Conservation (phyloP, 305 asterid genomes). For the Plantago lanceolata region DNA sequence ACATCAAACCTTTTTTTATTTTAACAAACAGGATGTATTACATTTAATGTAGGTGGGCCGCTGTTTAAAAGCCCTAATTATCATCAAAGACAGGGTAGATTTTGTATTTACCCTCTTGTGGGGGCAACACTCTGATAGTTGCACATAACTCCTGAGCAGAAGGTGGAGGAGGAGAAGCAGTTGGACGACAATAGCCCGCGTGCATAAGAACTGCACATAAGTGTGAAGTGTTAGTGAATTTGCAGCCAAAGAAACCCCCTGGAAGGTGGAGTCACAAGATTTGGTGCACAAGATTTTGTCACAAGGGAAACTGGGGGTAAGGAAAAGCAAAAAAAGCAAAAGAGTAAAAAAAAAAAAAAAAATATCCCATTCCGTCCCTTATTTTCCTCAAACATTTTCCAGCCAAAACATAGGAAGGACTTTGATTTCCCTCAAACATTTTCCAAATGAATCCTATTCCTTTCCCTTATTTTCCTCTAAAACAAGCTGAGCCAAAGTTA, state of each 20-base stretch:
- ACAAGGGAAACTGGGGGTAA: too few relatives aligned
- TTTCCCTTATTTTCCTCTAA: not conserved
- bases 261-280: too few relatives aligned
- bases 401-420: too few relatives aligned
- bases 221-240: conserved; percentile 31
- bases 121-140: conserved; percentile 85
- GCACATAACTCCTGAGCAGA: conserved; percentile 82
- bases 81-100: conserved; percentile 19
- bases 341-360: too few relatives aligned
- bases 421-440: too few relatives aligned
- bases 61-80: conserved; percentile 16
- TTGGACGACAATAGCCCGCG: conserved; percentile 89
- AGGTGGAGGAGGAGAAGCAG: conserved; percentile 90
- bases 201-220: conserved; percentile 87
- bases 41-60: not conserved
- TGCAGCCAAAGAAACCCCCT: conserved; percentile 12
- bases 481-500: not conserved
- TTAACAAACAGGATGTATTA: not conserved
- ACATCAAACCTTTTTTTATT: not conserved
- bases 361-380: too few relatives aligned
- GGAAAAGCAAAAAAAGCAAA: too few relatives aligned
- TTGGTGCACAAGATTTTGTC: too few relatives aligned
- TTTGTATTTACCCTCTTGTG: conserved; percentile 73
- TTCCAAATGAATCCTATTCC: not conserved
- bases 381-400: too few relatives aligned